Conservation (phyloP, 1,284 basidiomycete species). For the Ustilago hordei region DNA sequence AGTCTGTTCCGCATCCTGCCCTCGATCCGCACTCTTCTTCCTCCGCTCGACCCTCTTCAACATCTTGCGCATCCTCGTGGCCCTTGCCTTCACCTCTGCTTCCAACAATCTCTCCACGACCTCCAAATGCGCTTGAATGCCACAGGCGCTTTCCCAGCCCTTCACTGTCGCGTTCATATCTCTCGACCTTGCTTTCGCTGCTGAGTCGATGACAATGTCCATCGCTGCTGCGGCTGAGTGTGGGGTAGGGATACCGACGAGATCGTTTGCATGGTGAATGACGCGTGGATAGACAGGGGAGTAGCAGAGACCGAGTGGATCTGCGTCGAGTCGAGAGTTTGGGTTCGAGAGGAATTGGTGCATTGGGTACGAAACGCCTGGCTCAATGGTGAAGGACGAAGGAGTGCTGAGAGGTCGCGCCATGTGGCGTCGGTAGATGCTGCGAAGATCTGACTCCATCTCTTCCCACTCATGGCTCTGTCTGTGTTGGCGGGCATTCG, state of each 20-base stretch:
- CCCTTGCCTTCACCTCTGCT: conserved; percentile 8
- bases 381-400: neutral
- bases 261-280: conserved; percentile 34
- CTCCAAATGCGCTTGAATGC: conserved; percentile 41
- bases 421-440: conserved; percentile 23
- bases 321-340: conserved; percentile 4
- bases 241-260: conserved; percentile 34
- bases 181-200: conserved; percentile 9
- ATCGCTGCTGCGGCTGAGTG: conserved; percentile 15
- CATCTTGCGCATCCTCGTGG: conserved; percentile 12
- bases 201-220: conserved; percentile 12
- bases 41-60: conserved; percentile 8
- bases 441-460: conserved; percentile 23
- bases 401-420: conserved; percentile 9
- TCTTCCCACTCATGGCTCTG: conserved; percentile 3
- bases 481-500: neutral
- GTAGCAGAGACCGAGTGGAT: conserved; percentile 30
- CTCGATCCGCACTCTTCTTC: conserved; percentile 3
- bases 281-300: conserved; percentile 30
- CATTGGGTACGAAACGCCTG: conserved; percentile 22
- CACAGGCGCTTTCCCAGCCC: conserved; percentile 26
- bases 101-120: conserved; percentile 35
- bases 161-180: conserved; percentile 9
- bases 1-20: conserved; percentile 1
- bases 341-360: conserved; percentile 24